phyloP scores from a whole-genome alignment of 2,329 filamentous ascomycete genomes.

The Hypoxylon sp. region DNA sequence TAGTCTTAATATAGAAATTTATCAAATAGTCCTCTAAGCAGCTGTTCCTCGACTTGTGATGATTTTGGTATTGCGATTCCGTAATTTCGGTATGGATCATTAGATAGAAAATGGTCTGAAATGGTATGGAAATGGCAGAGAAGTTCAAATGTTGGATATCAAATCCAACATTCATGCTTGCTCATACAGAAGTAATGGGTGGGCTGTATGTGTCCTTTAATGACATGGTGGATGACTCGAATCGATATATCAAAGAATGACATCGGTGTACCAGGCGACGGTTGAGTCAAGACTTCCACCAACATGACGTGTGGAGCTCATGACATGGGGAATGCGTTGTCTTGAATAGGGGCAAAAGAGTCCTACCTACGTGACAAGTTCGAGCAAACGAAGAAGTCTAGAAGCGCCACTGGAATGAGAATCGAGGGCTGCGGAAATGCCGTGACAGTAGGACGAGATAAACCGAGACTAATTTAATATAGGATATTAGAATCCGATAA shows the following conservation, averaged over 20 bases:
- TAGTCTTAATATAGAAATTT: slow-evolving; percentile 20
- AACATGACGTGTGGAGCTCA: slow-evolving; percentile 36
- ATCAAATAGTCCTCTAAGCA: slow-evolving; percentile 31
- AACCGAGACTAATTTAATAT: slow-evolving; percentile 16
- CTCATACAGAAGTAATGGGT: slow-evolving; percentile 17
- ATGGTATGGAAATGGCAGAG: slow-evolving; percentile 11
- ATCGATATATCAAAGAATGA: slow-evolving; percentile 46
- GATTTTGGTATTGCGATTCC: slow-evolving; percentile 22
- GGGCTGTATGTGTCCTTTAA: slow-evolving; percentile 33
- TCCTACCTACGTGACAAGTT: slow-evolving; percentile 45
- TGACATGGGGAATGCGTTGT: slow-evolving; percentile 51
- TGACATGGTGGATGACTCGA: slow-evolving; percentile 29
- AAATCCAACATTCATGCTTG: slow-evolving; percentile 1
- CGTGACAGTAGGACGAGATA: slow-evolving; percentile 6
- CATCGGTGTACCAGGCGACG: slow-evolving; percentile 46
- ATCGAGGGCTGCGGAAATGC: slow-evolving; percentile 25
- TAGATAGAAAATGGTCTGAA: slow-evolving; percentile 16
- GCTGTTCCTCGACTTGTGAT: slow-evolving; percentile 15
- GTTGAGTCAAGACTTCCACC: slow-evolving; percentile 32
- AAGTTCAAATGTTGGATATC: slow-evolving; percentile 2
- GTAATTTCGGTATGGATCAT: slow-evolving; percentile 13
- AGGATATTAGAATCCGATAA: slow-evolving; percentile 13
- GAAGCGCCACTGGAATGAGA: slow-evolving; percentile 47
- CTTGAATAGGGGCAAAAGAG: slow-evolving; percentile 41
- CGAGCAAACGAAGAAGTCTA: slow-evolving; percentile 33